Evolutionary conservation across 2,329 filamentous ascomycete species (phyloP), one percentile per base, ranked within the genome.

Genomic region (Neonectria punicea): DNA sequence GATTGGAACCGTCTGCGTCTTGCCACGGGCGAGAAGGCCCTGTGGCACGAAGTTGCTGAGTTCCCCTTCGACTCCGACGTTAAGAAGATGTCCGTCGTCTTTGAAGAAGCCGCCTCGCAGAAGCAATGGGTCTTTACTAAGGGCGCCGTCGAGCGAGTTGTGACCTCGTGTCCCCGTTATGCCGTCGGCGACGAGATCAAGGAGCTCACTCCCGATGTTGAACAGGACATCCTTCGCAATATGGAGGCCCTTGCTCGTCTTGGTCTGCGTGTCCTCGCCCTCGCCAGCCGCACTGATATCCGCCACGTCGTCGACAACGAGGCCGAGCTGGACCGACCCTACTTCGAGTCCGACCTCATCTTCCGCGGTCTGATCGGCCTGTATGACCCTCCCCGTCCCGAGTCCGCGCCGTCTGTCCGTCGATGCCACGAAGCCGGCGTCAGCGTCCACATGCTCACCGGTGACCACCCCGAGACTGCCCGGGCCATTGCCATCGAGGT

Each of bases 21-120:
- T 69, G 84, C 83, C 0, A 80, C 81, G 13, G 86, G 84, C 2
- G 80, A 86, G 1, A 79, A 79, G 4, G 80, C 85, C 0, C 72
- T 81, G 30, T 90, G 87, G 87, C 81, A 79, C 20, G 83, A 90
- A 69, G 79, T 89, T 25, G 87, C 88, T 1, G 91, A 93, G 71
- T 92, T 91, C 63, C 91, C 90, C 0, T 93, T 93, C 67, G 91
- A 93, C 73, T 92, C 90, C 0, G 87, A 87, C 62, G 86, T 93
- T 67, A 93, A 93, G 81, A 91, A 90, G 72, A 93, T 93, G 91
- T 91, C 90, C 0, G 90, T 92, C 41, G 88, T 92, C 58, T 91
- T 90, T 75, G 73, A 83, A 47, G 77, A 84, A 22, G 71, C 70
- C 14, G 74, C 79, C 8, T 76, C 74, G 1, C 75, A 79, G 25